Evolutionary conservation across 2,329 filamentous ascomycete species (phyloP).

Genomic region (Tolypocladium guangdongense): DNA sequence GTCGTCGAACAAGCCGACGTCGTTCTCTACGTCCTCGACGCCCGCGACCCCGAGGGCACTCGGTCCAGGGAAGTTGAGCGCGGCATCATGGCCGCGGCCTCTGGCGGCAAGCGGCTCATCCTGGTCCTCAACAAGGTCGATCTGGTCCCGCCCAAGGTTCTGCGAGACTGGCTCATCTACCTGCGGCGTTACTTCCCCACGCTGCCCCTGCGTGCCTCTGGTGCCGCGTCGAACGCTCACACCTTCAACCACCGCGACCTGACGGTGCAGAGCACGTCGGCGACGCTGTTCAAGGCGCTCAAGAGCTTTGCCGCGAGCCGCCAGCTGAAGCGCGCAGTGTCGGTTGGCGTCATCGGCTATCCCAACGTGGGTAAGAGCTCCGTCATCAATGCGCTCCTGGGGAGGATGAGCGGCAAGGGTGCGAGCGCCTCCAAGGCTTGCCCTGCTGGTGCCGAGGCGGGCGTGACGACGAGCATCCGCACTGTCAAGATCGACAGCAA

Average conservation of each 20-base stretch:
- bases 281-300: slow-evolving; percentile 75
- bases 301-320: slow-evolving; percentile 79
- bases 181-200: slow-evolving; percentile 86
- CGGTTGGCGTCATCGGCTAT: slow-evolving; percentile 89
- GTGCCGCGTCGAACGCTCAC: slow-evolving; percentile 71
- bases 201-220: slow-evolving; percentile 75
- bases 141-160: slow-evolving; percentile 68
- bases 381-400: slow-evolving; percentile 85
- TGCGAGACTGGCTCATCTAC: slow-evolving; percentile 76
- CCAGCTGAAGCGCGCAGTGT: slow-evolving; percentile 79
- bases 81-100: slow-evolving; percentile 78
- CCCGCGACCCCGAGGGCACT: slow-evolving; percentile 82
- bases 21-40: slow-evolving; percentile 85
- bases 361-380: slow-evolving; percentile 95
- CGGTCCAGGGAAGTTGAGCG: slow-evolving; percentile 85
- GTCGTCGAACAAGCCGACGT: slow-evolving; percentile 85
- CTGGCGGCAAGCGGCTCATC: slow-evolving; percentile 76
- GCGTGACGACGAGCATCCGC: slow-evolving; percentile 79
- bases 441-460: slow-evolving; percentile 82
- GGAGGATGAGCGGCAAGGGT: slow-evolving; percentile 59
- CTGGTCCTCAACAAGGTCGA: slow-evolving; percentile 95
- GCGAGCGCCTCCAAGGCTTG: slow-evolving; percentile 52
- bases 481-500: slow-evolving; percentile 93
- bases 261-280: slow-evolving; percentile 75
- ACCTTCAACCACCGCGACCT: slow-evolving; percentile 88